Base-by-base conservation (phyloP, 805 yeast species). In the Candida cerambycidarum region DNA sequence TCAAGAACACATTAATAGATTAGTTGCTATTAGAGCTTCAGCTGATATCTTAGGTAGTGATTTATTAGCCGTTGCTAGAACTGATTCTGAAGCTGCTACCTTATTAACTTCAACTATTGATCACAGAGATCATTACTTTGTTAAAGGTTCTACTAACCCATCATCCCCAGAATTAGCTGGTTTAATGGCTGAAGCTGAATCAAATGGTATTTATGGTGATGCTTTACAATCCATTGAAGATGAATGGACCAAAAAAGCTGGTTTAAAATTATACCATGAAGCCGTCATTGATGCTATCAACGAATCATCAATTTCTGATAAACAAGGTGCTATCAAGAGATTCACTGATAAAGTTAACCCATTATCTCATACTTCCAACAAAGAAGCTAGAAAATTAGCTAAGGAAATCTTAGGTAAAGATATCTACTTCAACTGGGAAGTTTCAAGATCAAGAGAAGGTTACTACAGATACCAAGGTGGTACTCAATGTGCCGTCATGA, bases 61-160 rank as follows among this genome's bases (percentile, higher is more conserved):
- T 60, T 76, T 92, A 61, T 70, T 92, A 51, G 79, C 83, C 52
- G 95, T 92, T 58, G 97, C 97, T 40, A 83, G 98, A 74, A 89
- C 97, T 29, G 98, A 92, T 67, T 88, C 97, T 42, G 98, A 92
- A 73, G 97, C 97, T 52, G 98, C 97, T 37, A 92, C 97, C 41
- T 78, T 92, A 62, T 75, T 92, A 62, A 88, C 97, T 47, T 88
- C 96, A 15, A 85, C 97, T 41, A 90, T 92, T 58, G 98, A 92
- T 67, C 81, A 77, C 69, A 81, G 98, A 67, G 98, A 92, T 67
- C 98, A 92, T 65, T 89, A 83, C 71, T 92, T 87, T 65, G 75
- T 92, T 56, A 80, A 85, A 54, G 98, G 98, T 59, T 73, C 93
- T 42, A 89, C 98, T 50, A 90, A 89, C 74, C 89, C 95, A 42